Base-by-base conservation (phyloP, 768 basidiomycete species). In the Phylloporus arenicola region DNA sequence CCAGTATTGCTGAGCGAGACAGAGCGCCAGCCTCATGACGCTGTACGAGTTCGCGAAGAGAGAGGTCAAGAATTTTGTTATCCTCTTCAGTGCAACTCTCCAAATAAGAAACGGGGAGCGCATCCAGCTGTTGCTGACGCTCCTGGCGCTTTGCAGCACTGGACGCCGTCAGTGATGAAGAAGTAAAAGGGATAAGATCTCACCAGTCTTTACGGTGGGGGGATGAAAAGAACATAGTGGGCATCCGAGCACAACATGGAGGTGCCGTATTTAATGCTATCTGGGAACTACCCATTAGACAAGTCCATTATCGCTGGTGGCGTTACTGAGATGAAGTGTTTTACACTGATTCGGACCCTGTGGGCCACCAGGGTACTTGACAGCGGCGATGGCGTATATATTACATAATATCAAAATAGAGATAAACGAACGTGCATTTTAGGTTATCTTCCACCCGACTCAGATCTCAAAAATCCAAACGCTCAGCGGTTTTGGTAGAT, bases 1-100 rank as follows among this genome's bases (percentile, higher is more conserved):
- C 47, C 19, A 74, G 49, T 48, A 77, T 63, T 27, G 63, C 64
- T 3, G 59, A 40, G 0, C 68, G 65, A 8, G 67, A 52, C 9
- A 72, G 37, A 3, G 48, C 50, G 3, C 63, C 63, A 27, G 58
- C 50, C 8, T 58, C 62, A 39, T 72, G 69, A 9, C 54, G 47
- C n/a, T 62, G 50, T 16, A 72, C 73, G 43, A 76, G 59, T 27
- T 73, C 64, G 1, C 63, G 52, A 7, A 76, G 56, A 4, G 75
- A 64, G 33, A 70, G 60, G 16, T 63, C 58, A 41, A 75, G 70
- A 24, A 76, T 51, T 30, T 62, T 54, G 34, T 63, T 50, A 54
- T 78, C 70, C 22, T 64, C 50, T 41, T 72, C 70, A 4, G 68
- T 67, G 45, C 64, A 65, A 9, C 53, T 50, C 29, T 63, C 54